A percentile compares a stretch with the other conserved stretches of the same genome.
phyloP scores from a whole-genome alignment of 2,329 filamentous ascomycete genomes.

The Neoarthrinium moseri region DNA sequence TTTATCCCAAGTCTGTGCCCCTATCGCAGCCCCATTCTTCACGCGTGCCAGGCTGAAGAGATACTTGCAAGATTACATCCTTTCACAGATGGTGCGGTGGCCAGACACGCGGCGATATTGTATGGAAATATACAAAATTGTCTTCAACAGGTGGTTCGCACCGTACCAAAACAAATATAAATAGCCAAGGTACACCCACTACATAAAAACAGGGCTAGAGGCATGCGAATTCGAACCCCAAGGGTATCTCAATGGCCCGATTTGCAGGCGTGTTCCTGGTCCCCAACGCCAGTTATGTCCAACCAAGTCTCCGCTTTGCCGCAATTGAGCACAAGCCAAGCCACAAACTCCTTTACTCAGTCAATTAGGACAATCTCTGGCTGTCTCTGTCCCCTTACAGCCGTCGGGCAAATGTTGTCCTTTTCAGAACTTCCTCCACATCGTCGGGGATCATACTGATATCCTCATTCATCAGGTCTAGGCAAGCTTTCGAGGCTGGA shows the following conservation, averaged over 20 bases:
- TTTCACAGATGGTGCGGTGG: too few species aligned
- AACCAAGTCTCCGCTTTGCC: too few species aligned
- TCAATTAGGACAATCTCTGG: neutral
- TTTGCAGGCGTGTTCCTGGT: neutral
- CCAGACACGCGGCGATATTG: too few species aligned
- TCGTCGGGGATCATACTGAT: conserved; percentile 27
- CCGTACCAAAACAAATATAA: neutral
- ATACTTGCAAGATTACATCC: too few species aligned
- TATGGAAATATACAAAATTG: neutral
- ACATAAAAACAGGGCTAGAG: neutral
- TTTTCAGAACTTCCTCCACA: conserved; percentile 16
- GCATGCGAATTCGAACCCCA: neutral
- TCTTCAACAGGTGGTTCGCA: neutral
- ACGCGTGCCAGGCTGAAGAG: too few species aligned
- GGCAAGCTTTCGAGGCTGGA: conserved; percentile 29
- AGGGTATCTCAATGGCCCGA: conserved; percentile 4
- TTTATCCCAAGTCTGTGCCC: too few species aligned
- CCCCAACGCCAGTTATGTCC: neutral
- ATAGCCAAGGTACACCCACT: neutral
- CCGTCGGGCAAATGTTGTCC: neutral
- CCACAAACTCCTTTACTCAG: neutral
- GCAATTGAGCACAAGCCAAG: too few species aligned
- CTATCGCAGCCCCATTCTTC: too few species aligned
- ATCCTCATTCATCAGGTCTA: conserved; percentile 31
- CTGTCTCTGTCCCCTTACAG: neutral